Evolutionary conservation across 2,329 filamentous ascomycete species (phyloP), one percentile per base, ranked within the genome.

Genomic region (Scedosporium dehoogii): DNA sequence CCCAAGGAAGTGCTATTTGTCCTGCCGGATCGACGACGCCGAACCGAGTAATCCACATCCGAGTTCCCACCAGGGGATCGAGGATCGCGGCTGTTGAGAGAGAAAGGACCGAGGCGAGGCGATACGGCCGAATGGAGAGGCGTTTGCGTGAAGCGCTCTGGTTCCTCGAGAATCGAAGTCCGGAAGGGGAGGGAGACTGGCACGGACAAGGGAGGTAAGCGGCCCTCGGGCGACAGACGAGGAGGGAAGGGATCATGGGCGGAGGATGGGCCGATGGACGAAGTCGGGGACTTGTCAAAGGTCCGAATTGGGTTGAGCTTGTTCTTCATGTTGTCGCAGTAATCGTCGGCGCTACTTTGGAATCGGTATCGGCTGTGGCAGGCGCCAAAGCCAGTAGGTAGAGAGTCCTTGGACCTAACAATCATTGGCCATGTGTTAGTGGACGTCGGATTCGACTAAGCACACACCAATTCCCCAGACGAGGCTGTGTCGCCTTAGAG

Each of bases 241-340:
- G 74, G 72, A 2, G 73, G 67, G 21, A 74, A 68, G 6, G 72
- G 65, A 56, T 80, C 77, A 62, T 71, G 74, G 23, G 75, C 66
- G 1, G 78, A 79, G 74, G 72, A 9, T 4, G 58, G 38, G 5
- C 44, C 10, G 10, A 53, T 33, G n/a, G 33, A 25, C 25, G 25
- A 21, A 79, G 78, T 58, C 75, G 75, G 23, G 79, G 75, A 1
- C 79, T 76, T 7, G 78, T 77, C 59, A 6, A 61, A 56, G 0
- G 72, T 74, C 44, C 77, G 74, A 44, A 76, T 71, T 1, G 78
- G 75, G 63, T 84, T 77, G n/a, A 85, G 73, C 71, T 82, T 85
- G 70, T 81, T 81, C 64, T 83, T 78, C 68, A 84, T 76, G 60
- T 73, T 76, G 63, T 75, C 78, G 64, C 81, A 79, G 60, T 84